Evolutionary conservation across 1,139 yeast species (phyloP).

Genomic region (Hemisphaericaspora subhashii): DNA sequence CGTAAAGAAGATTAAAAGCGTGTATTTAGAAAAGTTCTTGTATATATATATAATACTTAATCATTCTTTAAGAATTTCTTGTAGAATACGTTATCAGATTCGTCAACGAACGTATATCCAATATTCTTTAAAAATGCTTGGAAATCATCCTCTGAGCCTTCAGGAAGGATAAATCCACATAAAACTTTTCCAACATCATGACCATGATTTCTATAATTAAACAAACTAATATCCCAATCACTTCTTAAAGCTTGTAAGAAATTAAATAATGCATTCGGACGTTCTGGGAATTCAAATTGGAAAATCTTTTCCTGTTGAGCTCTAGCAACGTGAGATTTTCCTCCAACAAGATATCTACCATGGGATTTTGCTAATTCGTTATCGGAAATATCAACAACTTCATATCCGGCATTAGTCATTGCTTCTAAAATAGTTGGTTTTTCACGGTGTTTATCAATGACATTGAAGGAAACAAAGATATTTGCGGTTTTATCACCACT

Average conservation of each 20-base stretch:
- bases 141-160: constrained; percentile 61
- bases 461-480: constrained; percentile 85
- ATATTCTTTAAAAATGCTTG: constrained; percentile 65
- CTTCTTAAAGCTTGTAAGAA: constrained; percentile 71
- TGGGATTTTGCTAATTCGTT: constrained; percentile 95
- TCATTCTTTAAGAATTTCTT: constrained; percentile 57
- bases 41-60: constrained; percentile 10
- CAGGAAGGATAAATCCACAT: constrained; percentile 87
- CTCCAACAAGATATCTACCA: constrained; percentile 95
- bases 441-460: constrained; percentile 66
- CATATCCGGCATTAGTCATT: constrained; percentile 48
- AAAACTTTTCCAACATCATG: constrained; percentile 90
- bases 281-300: constrained; percentile 93
- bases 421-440: constrained; percentile 37
- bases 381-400: constrained; percentile 80
- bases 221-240: constrained; percentile 89
- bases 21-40: constrained; percentile 1
- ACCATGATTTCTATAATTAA: constrained; percentile 97
- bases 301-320: constrained; percentile 67
- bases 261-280: constrained; percentile 88
- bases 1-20: constrained; percentile 28
- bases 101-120: constrained; percentile 79
- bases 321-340: constrained; percentile 42
- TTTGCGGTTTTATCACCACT: constrained; percentile 60
- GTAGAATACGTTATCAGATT: constrained; percentile 81